phyloP scores from a whole-genome alignment of 352 stramenopile species.

The Globisporangium yorkense region DNA sequence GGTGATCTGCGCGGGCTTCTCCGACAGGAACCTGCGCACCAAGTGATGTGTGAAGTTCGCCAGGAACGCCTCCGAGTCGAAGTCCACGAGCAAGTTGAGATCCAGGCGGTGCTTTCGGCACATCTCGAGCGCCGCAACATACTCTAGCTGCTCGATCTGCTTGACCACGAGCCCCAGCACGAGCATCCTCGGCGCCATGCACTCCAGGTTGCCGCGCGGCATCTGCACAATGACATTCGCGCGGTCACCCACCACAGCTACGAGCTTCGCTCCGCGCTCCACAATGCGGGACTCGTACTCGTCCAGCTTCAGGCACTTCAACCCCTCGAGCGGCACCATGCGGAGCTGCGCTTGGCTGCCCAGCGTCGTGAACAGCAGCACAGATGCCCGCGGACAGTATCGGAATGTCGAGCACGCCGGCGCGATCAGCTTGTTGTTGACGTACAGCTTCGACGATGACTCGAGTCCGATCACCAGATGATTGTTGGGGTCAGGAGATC shows the following conservation, averaged over 20 bases:
- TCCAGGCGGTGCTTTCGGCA: slow-evolving; percentile 75
- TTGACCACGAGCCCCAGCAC: slow-evolving; percentile 41
- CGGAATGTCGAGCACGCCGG: slow-evolving; percentile 58
- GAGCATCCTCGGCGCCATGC: slow-evolving; percentile 49
- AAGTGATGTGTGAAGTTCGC: slow-evolving; percentile 21
- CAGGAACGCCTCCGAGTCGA: slow-evolving; percentile 38
- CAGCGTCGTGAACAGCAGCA: slow-evolving; percentile 64
- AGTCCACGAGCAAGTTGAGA: slow-evolving; percentile 74
- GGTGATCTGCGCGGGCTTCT: slow-evolving; percentile 24
- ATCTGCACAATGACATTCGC: slow-evolving; percentile 68
- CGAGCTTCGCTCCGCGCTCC: slow-evolving; percentile 56
- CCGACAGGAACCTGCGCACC: slow-evolving; percentile 24
- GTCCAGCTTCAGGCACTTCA: slow-evolving; percentile 16
- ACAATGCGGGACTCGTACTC: slow-evolving; percentile 36
- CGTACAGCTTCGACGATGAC: slow-evolving; percentile 38
- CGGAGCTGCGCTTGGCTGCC: slow-evolving; percentile 47
- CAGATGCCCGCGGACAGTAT: slow-evolving; percentile 27
- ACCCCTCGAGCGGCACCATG: slow-evolving; percentile 32
- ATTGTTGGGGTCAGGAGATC: slow-evolving; percentile 3
- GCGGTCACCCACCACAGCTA: slow-evolving; percentile 44
- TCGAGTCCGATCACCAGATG: slow-evolving; percentile 39
- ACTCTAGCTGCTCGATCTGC: slow-evolving; percentile 35
- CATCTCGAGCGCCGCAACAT: slow-evolving; percentile 51
- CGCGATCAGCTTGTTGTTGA: slow-evolving; percentile 32
- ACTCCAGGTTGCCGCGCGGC: slow-evolving; percentile 73